Percentiles rank a stretch among this genome's conserved stretches.
These are phyloP conservation scores for Sclerotinia minor DNA, from an alignment of 2,329 filamentous ascomycete species.

Conservation along the genomic window DNA sequence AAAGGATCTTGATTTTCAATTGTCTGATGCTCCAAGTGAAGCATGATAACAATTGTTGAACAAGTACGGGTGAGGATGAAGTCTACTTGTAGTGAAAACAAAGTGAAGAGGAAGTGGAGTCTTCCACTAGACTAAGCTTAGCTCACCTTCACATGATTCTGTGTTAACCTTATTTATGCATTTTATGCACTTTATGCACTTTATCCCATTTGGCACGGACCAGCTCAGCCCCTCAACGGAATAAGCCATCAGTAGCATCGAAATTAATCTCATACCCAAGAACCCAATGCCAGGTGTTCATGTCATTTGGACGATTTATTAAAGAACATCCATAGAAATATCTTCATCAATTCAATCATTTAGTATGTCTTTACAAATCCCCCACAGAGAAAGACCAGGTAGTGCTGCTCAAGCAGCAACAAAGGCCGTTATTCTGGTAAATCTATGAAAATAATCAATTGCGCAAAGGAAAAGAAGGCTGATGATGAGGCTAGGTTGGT, in stretches of 20 bases:
- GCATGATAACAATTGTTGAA: background rate
- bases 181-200: background rate
- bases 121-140: too few relatives aligned
- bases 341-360: constrained; percentile 5
- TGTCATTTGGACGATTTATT: constrained; percentile 7
- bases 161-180: constrained; percentile 4
- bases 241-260: background rate
- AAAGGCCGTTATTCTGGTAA: constrained; percentile 93
- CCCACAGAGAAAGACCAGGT: constrained; percentile 51
- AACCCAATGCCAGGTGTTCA: constrained; percentile 23
- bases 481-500: constrained; percentile 65
- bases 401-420: constrained; percentile 58
- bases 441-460: constrained; percentile 28
- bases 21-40: background rate
- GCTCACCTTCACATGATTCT: too few relatives aligned
- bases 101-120: constrained; percentile 2
- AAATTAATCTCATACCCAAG: background rate
- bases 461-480: constrained; percentile 23
- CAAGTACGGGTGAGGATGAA: background rate
- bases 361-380: constrained; percentile 48
- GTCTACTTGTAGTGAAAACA: background rate
- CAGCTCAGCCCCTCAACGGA: background rate
- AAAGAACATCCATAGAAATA: background rate
- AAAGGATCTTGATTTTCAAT: fast-evolving
- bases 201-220: too few relatives aligned